Percentiles rank a stretch among this genome's conserved stretches.
phyloP scores from a whole-genome alignment of 2,329 filamentous ascomycete genomes.

The Diaporthe humulicola region DNA sequence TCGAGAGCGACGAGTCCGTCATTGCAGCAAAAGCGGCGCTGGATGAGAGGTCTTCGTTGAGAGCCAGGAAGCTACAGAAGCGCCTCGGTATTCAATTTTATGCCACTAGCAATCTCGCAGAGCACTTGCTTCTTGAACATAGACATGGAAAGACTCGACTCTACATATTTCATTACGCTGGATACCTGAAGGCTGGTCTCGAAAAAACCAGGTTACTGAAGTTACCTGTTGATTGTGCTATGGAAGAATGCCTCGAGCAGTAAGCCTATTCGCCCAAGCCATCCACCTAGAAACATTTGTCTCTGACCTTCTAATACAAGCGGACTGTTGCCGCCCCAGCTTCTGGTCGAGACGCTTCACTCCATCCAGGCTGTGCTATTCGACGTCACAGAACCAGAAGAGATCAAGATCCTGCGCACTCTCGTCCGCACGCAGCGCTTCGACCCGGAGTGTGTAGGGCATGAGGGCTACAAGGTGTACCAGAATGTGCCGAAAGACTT shows the following conservation, averaged over 20 bases:
- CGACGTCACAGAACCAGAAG: neutral
- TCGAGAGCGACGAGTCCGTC: neutral
- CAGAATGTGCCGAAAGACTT: neutral
- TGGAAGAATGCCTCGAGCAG: neutral
- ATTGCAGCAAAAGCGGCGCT: neutral
- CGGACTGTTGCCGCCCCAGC: neutral
- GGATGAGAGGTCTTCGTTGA: neutral
- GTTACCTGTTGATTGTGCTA: neutral
- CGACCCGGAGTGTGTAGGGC: neutral
- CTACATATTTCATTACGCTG: neutral
- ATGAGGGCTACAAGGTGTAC: neutral
- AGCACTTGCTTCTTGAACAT: conserved; percentile 1
- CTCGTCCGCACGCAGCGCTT: neutral
- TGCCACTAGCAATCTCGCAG: neutral
- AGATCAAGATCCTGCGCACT: neutral
- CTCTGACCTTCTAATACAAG: neutral
- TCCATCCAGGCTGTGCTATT: neutral
- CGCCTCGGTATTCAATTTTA: neutral
- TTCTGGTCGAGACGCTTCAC: neutral
- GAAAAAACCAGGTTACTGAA: neutral
- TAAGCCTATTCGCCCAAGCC: neutral
- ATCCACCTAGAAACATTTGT: neutral
- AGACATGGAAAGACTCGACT: neutral
- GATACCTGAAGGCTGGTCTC: neutral
- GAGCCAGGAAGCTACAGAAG: neutral